Percentiles rank a stretch among this genome's conserved stretches.
Evolutionary conservation across 2,329 filamentous ascomycete genomes (phyloP).

Genomic region (Aureobasidium sp.): DNA sequence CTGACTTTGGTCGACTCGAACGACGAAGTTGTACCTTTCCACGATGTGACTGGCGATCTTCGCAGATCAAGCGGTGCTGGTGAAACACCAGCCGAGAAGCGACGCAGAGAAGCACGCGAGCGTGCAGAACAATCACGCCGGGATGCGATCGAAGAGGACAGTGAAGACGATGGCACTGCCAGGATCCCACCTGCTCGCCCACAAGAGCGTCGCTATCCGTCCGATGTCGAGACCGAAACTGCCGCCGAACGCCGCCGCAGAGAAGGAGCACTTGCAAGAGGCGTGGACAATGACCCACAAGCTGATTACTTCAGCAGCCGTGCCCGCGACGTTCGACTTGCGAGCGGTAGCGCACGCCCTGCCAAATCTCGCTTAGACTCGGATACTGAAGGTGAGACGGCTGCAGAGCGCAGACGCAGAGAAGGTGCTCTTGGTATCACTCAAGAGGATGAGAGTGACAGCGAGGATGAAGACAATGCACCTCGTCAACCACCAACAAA

Average conservation of each 20-base stretch:
- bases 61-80: slow-evolving; percentile 15
- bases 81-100: slow-evolving; percentile 34
- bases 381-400: slow-evolving; percentile 52
- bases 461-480: slow-evolving; percentile 43
- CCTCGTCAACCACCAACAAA: slow-evolving; percentile 40
- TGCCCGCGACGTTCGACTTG: not conserved
- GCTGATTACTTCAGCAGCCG: slow-evolving; percentile 29
- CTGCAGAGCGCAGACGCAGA: slow-evolving; percentile 63
- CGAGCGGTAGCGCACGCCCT: slow-evolving; percentile 7
- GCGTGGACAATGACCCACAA: slow-evolving; percentile 16
- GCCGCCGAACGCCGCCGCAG: slow-evolving; percentile 65
- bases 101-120: slow-evolving; percentile 29
- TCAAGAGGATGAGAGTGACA: slow-evolving; percentile 34
- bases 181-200: slow-evolving; percentile 23
- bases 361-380: slow-evolving; percentile 13
- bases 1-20: slow-evolving; percentile 38
- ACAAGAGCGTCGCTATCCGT: not conserved
- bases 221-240: slow-evolving; percentile 50
- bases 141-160: slow-evolving; percentile 20
- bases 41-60: slow-evolving; percentile 30
- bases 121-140: slow-evolving; percentile 8
- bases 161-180: slow-evolving; percentile 31
- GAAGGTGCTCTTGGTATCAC: slow-evolving; percentile 63
- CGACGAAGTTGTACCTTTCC: slow-evolving; percentile 38
- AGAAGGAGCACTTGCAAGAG: slow-evolving; percentile 62